These are phyloP conservation scores for Boletales sp. DNA, from an alignment of 768 basidiomycete genomes.

Conservation along the genomic window DNA sequence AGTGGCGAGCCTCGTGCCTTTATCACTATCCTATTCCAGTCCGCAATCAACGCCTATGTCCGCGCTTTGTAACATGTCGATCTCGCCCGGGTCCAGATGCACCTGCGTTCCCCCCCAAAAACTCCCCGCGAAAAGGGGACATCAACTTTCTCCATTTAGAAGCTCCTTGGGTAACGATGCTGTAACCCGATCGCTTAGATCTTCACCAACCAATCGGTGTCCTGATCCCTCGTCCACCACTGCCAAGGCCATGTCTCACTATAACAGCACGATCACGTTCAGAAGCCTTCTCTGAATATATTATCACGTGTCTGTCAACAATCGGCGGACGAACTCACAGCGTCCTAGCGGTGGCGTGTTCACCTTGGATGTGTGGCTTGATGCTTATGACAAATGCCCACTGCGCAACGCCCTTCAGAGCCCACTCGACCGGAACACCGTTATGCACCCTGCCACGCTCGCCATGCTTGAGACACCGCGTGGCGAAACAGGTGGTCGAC, in stretches of 20 bases:
- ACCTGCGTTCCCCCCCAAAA: not conserved
- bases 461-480: slow-evolving; percentile 8
- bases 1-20: slow-evolving; percentile 19
- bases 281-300: not conserved
- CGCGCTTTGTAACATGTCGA: slow-evolving; percentile 22
- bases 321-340: too few species aligned
- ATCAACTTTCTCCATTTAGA: not conserved
- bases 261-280: slow-evolving; percentile 16
- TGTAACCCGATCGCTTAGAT: not conserved
- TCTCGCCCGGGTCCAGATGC: slow-evolving; percentile 7
- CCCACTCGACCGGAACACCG: slow-evolving; percentile 16
- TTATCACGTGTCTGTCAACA: not conserved
- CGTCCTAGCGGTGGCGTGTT: slow-evolving; percentile 7
- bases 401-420: slow-evolving; percentile 8
- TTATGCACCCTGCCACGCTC: slow-evolving; percentile 6
- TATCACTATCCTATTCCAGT: slow-evolving; percentile 8
- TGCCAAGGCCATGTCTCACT: not conserved
- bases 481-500: slow-evolving; percentile 9
- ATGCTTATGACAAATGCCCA: slow-evolving; percentile 4
- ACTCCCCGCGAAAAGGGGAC: not conserved
- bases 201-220: not conserved
- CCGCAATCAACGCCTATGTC: slow-evolving; percentile 18
- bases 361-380: slow-evolving; percentile 17
- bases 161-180: not conserved
- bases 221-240: too few species aligned